A percentile compares a stretch with the other conserved stretches of the same genome.
Evolutionary conservation across 2,329 filamentous ascomycete species (phyloP).

Genomic region (Aspergillus ruber): DNA sequence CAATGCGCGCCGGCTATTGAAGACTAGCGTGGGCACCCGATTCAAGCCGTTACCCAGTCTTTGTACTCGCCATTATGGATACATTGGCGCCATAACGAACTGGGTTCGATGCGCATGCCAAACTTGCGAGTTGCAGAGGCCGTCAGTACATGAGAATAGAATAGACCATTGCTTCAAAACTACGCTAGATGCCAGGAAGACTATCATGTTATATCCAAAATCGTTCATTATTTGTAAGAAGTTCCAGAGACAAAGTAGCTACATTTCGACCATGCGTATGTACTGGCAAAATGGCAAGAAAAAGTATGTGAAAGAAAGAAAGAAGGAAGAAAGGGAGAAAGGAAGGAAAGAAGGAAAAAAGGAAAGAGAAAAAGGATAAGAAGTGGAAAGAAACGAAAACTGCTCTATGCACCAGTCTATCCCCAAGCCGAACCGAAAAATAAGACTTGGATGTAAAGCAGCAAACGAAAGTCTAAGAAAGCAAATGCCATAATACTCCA

Average conservation of each 20-base stretch:
- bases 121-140: too few species aligned
- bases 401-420: not conserved
- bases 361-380: not conserved
- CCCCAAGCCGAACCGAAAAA: not conserved
- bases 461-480: not conserved
- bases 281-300: not conserved
- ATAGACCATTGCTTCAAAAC: too few species aligned
- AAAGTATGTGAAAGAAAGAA: constrained; percentile 1
- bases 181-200: too few species aligned
- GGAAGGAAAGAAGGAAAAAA: not conserved
- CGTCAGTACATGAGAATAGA: too few species aligned
- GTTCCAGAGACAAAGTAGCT: not conserved
- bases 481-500: constrained; percentile 10
- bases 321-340: not conserved
- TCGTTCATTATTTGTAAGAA: too few species aligned
- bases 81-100: too few species aligned
- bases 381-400: not conserved
- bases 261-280: not conserved
- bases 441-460: constrained; percentile 1
- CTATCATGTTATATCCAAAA: too few species aligned
- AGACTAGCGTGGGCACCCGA: too few species aligned
- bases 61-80: too few species aligned
- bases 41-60: too few species aligned
- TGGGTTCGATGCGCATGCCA: too few species aligned
- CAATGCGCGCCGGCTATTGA: too few species aligned